Base-by-base conservation (phyloP, 1,284 basidiomycete species). In the Apiotrichum mycotoxinovorans region DNA sequence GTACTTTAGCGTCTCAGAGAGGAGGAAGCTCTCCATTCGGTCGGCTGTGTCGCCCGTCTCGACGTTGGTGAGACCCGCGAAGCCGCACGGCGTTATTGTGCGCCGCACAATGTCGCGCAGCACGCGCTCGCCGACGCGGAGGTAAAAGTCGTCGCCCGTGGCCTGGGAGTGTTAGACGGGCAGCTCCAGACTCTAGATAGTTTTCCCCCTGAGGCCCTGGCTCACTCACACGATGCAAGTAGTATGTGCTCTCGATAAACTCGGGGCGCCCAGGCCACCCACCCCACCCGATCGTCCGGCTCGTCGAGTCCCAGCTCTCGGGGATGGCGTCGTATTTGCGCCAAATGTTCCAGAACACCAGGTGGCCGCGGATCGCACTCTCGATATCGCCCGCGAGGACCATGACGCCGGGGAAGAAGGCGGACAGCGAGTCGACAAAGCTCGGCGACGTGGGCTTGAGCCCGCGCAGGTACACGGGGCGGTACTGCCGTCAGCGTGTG, bases 1-100 rank as follows among this genome's bases (percentile, higher is more conserved):
- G 78, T 96, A 95, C 88, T 92, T 94, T 49, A 94, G 79, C 1
- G 91, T 93, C 78, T 93, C 92, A 3, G 90, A 93, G 22, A 95
- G 81, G 11, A 85, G 85, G 72, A 95, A 95, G 2, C 89, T 92
- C 74, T 95, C 91, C 92, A 95, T 95, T 56, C 92, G 82, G 69
- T 95, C 89, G 64, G 91, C 89, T 23, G 42, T 30, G 55, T 70
- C 81, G 66, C 94, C 94, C 22, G 83, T 88, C 49, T 85, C 80
- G 4, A 96, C 81, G 72, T 95, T 87, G 60, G 82, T 80, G 58
- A 97, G 86, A 2, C 88, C 86, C 8, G 89, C 83, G 40, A 97
- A 80, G 0, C 93, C 93, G 72, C 93, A 97, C 11, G 83, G 80
- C 3, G 92, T 90, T 72, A 86, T 88, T 3, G 88, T 81, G 43